Evolutionary conservation across 345 rosid species (phyloP).

Genomic region (Murraya paniculata): DNA sequence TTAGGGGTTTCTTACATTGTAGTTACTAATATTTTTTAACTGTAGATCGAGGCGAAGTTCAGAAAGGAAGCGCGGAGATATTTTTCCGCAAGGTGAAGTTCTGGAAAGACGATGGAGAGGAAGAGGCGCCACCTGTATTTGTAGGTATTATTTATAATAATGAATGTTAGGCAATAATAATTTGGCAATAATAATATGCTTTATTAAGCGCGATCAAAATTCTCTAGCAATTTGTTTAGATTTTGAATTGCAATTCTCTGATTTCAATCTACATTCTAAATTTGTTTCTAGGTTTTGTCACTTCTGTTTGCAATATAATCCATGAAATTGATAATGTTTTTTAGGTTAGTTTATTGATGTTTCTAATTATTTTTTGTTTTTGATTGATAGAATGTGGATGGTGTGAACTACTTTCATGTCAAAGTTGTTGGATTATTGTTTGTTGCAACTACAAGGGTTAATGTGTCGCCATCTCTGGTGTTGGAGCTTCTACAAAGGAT

Average conservation of each 20-base stretch:
- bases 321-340: neutral
- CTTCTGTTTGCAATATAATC: neutral
- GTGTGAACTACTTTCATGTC: conserved; percentile 98
- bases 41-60: conserved; percentile 88
- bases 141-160: conserved; percentile 65
- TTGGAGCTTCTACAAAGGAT: conserved; percentile 97
- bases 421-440: conserved; percentile 89
- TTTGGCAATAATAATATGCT: neutral
- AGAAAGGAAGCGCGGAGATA: conserved; percentile 87
- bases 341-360: neutral
- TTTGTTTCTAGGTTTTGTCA: neutral
- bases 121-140: conserved; percentile 99
- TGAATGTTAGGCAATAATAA: conserved; percentile 6
- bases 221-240: neutral
- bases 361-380: conserved; percentile 6
- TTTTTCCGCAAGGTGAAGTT: conserved; percentile 98
- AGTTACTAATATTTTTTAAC: neutral
- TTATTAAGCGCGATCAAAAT: neutral
- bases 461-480: conserved; percentile 87
- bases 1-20: neutral
- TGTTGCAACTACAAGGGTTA: conserved; percentile 94
- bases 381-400: conserved; percentile 66
- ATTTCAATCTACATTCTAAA: neutral
- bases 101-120: conserved; percentile 95
- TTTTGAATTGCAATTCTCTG: neutral